These are phyloP conservation scores for Calycina herbarum DNA, from an alignment of 2,329 filamentous ascomycete species.

Conservation along the genomic window DNA sequence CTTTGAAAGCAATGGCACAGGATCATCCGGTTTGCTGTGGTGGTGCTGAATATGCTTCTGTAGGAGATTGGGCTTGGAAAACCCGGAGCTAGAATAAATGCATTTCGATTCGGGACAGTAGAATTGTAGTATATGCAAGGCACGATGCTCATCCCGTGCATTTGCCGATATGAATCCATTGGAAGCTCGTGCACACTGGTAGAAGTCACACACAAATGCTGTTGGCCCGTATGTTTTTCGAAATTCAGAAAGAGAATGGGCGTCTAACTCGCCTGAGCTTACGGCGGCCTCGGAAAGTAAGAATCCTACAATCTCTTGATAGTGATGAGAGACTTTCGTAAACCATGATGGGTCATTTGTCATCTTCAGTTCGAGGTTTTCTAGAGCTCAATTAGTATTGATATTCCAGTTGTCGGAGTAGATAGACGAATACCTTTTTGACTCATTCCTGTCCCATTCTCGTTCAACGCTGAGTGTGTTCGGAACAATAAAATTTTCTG, in stretches of 20 bases:
- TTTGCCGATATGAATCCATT: slow-evolving; percentile 15
- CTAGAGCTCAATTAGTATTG: slow-evolving; percentile 17
- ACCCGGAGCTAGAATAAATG: slow-evolving; percentile 12
- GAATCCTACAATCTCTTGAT: slow-evolving; percentile 17
- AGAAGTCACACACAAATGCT: slow-evolving; percentile 20
- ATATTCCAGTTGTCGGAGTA: slow-evolving; percentile 1
- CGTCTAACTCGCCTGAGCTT: slow-evolving; percentile 3
- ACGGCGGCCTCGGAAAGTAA: slow-evolving; percentile 3
- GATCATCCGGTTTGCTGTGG: slow-evolving; percentile 17
- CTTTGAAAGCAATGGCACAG: too few relatives aligned
- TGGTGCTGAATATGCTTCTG: slow-evolving; percentile 19
- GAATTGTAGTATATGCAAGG: slow-evolving; percentile 15
- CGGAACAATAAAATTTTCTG: too few relatives aligned
- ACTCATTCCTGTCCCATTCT: too few relatives aligned
- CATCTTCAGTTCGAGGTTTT: slow-evolving; percentile 12
- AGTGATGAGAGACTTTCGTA: slow-evolving; percentile 16
- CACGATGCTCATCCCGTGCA: slow-evolving; percentile 17
- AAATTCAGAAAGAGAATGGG: slow-evolving; percentile 12
- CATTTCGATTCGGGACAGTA: slow-evolving; percentile 17
- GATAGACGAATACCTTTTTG: background rate
- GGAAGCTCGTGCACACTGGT: slow-evolving; percentile 15
- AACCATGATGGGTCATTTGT: slow-evolving; percentile 22
- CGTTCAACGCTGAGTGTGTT: too few relatives aligned
- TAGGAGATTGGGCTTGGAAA: slow-evolving; percentile 14
- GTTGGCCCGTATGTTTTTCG: slow-evolving; percentile 15